These are phyloP conservation scores for Hypericum perforatum DNA, from an alignment of 345 rosid genomes.

Conservation along the genomic window DNA sequence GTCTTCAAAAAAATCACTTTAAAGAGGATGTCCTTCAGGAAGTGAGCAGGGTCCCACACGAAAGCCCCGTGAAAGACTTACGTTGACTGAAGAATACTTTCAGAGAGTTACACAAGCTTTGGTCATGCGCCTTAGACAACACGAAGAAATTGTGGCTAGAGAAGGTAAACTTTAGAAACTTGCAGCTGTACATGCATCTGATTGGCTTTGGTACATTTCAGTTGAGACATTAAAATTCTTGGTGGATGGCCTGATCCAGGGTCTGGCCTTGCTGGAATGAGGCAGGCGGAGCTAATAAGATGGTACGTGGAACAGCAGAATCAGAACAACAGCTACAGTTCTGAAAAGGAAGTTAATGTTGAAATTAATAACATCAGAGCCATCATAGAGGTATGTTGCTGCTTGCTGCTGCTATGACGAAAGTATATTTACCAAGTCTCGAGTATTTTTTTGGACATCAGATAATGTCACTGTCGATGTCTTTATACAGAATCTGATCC, in stretches of 20 bases:
- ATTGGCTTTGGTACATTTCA: background rate
- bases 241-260: conserved; percentile 25
- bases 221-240: too few relatives aligned
- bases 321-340: conserved; percentile 65
- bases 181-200: background rate
- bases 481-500: conserved; percentile 64
- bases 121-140: conserved; percentile 79
- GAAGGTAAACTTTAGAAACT: conserved; percentile 41
- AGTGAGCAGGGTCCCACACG: conserved; percentile 25
- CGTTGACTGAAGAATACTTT: conserved; percentile 72
- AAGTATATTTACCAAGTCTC: too few relatives aligned
- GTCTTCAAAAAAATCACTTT: background rate
- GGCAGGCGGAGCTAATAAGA: conserved; percentile 65
- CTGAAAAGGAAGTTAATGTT: conserved; percentile 53
- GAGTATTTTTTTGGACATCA: background rate
- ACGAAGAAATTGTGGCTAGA: conserved; percentile 58
- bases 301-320: conserved; percentile 92
- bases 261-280: conserved; percentile 72
- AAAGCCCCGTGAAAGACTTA: conserved; percentile 40
- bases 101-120: conserved; percentile 78
- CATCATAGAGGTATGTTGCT: conserved; percentile 63
- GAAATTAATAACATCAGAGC: conserved; percentile 65
- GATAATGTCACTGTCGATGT: background rate
- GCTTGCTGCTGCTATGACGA: too few relatives aligned
- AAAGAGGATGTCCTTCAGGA: conserved; percentile 24